phyloP scores from a whole-genome alignment of 352 stramenopile species.

The Phytopythium litorale region DNA sequence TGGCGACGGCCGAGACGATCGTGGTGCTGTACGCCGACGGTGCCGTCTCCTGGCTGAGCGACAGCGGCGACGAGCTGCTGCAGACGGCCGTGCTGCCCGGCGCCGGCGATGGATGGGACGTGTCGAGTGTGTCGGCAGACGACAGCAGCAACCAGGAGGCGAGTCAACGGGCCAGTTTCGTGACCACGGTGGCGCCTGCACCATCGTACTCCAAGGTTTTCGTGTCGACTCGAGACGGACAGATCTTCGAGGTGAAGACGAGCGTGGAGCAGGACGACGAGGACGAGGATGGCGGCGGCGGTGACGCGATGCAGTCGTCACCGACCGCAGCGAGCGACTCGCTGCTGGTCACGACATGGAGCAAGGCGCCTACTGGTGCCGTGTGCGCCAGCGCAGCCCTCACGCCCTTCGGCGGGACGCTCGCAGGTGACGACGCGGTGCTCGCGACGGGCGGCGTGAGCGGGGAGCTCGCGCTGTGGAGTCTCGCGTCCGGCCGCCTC shows the following conservation, averaged over 20 bases:
- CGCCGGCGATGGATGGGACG: background rate
- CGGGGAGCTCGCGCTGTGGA: slow-evolving; percentile 51
- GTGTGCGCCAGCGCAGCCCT: slow-evolving; percentile 42
- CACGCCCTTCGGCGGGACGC: slow-evolving; percentile 49
- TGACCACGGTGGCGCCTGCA: slow-evolving; percentile 39
- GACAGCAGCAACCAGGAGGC: background rate
- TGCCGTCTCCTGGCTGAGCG: slow-evolving; percentile 41
- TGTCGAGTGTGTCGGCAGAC: background rate
- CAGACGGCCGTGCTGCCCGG: slow-evolving; percentile 29
- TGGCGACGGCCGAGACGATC: slow-evolving; percentile 50
- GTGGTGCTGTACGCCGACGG: slow-evolving; percentile 51
- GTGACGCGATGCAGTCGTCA: background rate
- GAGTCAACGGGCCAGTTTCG: slow-evolving; percentile 3
- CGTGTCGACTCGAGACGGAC: slow-evolving; percentile 45
- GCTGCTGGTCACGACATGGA: slow-evolving; percentile 36
- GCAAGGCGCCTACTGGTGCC: slow-evolving; percentile 45
- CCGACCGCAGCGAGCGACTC: slow-evolving; percentile 8
- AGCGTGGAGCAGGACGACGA: slow-evolving; percentile 52
- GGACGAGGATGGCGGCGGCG: slow-evolving; percentile 29
- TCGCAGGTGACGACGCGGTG: slow-evolving; percentile 31
- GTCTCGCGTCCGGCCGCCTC: slow-evolving; percentile 36
- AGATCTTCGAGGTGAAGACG: slow-evolving; percentile 65
- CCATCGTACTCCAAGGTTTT: slow-evolving; percentile 57
- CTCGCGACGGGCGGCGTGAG: slow-evolving; percentile 49
- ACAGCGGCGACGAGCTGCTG: slow-evolving; percentile 37